phyloP scores from a whole-genome alignment of 2,329 filamentous ascomycete genomes.

The Xenoacremonium recifei region DNA sequence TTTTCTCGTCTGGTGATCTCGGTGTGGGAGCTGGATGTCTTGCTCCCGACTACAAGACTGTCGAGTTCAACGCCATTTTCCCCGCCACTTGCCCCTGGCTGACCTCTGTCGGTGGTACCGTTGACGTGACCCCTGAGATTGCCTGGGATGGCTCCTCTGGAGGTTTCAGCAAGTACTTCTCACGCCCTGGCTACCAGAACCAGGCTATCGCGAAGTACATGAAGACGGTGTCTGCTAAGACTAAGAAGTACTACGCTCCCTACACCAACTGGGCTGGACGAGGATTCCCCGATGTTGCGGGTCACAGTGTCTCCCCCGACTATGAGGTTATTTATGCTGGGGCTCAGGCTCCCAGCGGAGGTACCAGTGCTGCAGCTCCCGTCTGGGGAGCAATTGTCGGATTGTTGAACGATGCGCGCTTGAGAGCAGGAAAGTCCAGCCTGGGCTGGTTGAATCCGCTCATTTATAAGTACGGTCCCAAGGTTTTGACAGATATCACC shows the following conservation, averaged over 20 bases:
- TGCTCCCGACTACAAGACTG: constrained; percentile 15
- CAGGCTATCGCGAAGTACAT: constrained; percentile 38
- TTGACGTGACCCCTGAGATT: constrained; percentile 44
- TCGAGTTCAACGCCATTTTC: constrained; percentile 36
- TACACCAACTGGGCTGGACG: constrained; percentile 38
- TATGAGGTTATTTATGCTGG: constrained; percentile 39
- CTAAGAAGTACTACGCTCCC: constrained; percentile 31
- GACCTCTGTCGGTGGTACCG: constrained; percentile 51
- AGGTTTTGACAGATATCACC: constrained; percentile 23
- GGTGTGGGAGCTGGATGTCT: constrained; percentile 19
- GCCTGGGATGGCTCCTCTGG: constrained; percentile 44
- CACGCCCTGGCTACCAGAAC: constrained; percentile 46
- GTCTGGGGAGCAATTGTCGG: constrained; percentile 48
- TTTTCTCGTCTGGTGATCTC: constrained; percentile 39
- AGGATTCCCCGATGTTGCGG: constrained; percentile 44
- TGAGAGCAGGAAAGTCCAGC: constrained; percentile 40
- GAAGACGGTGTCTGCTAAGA: constrained; percentile 31
- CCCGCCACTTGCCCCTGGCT: constrained; percentile 44
- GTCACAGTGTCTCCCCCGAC: constrained; percentile 48
- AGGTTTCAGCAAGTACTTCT: constrained; percentile 50
- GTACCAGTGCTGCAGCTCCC: constrained; percentile 46
- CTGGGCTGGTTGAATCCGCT: constrained; percentile 51
- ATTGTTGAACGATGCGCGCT: constrained; percentile 46
- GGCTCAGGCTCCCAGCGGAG: constrained; percentile 21
- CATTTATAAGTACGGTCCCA: constrained; percentile 32